Evolutionary conservation across 345 rosid species (phyloP).

Genomic region (Ceriops decandra): DNA sequence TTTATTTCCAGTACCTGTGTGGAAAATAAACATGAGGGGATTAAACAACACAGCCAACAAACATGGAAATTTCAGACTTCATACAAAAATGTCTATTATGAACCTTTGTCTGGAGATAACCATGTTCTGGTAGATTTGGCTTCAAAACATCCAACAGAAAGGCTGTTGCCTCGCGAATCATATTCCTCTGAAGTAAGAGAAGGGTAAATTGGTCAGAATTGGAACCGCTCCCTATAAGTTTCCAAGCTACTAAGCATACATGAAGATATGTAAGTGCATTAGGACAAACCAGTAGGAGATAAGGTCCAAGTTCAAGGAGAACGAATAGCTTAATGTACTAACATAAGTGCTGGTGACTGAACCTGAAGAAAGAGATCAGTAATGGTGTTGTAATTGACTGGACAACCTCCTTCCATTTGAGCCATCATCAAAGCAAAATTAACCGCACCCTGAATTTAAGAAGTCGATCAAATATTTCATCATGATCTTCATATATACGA

Average conservation of each 20-base stretch:
- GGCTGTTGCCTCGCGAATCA: slow-evolving; percentile 98
- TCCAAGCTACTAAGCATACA: too few relatives aligned
- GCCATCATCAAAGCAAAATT: slow-evolving; percentile 99
- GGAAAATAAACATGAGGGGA: neutral
- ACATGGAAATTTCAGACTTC: neutral
- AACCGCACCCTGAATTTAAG: slow-evolving; percentile 70
- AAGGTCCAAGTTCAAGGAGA: too few relatives aligned
- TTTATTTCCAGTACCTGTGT: slow-evolving; percentile 91
- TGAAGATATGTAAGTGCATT: too few relatives aligned
- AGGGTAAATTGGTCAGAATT: neutral
- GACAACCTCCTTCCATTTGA: slow-evolving; percentile 99
- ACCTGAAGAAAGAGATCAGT: slow-evolving; percentile 99
- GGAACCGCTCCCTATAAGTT: too few relatives aligned
- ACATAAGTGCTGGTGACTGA: slow-evolving; percentile 2
- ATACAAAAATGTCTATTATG: slow-evolving; percentile 7
- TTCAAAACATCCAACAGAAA: slow-evolving; percentile 93
- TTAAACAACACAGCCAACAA: neutral
- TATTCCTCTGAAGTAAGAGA: slow-evolving; percentile 58
- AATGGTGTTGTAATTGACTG: slow-evolving; percentile 90
- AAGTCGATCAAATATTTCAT: slow-evolving; percentile 3
- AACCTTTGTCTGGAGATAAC: slow-evolving; percentile 91
- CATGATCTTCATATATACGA: too few relatives aligned
- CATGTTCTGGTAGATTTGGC: slow-evolving; percentile 94
- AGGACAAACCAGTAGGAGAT: too few relatives aligned
- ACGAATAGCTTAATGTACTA: too few relatives aligned